Conservation (phyloP, 129 eudicot genomes). For the Flaveria sonorensis region DNA sequence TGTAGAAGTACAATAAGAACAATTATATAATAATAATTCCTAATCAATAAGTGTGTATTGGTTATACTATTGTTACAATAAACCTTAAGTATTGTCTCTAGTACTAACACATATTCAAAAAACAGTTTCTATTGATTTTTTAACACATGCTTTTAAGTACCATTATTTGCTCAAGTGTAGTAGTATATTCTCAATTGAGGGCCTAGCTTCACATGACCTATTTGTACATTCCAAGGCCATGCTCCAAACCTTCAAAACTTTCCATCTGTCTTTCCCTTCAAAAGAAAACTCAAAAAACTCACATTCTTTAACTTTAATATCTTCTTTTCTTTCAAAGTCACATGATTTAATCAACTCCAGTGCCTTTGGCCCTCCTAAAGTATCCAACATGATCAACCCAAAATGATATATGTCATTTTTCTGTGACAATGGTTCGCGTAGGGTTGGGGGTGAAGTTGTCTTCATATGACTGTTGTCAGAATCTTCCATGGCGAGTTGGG, state of each 20-base stretch:
- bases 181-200: slow-evolving; percentile 44
- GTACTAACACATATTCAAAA: background rate
- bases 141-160: background rate
- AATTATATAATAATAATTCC: too few species aligned
- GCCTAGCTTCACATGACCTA: slow-evolving; percentile 47
- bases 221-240: slow-evolving; percentile 55
- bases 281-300: slow-evolving; percentile 40
- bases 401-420: slow-evolving; percentile 51
- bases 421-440: slow-evolving; percentile 36
- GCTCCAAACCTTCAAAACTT: slow-evolving; percentile 44
- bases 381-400: slow-evolving; percentile 51
- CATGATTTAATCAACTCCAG: slow-evolving; percentile 21
- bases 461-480: slow-evolving; percentile 31
- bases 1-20: too few species aligned
- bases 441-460: slow-evolving; percentile 15
- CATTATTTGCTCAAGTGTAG: slow-evolving; percentile 18
- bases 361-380: slow-evolving; percentile 48
- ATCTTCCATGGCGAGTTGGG: slow-evolving; percentile 47
- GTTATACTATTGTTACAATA: too few species aligned
- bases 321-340: slow-evolving; percentile 21
- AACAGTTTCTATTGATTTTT: background rate
- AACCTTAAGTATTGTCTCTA: too few species aligned
- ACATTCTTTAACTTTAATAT: slow-evolving; percentile 17
- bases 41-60: too few species aligned
- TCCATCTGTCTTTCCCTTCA: slow-evolving; percentile 39